phyloP scores from a whole-genome alignment of 768 basidiomycete species.

The Psilocybe subaeruginosa region DNA sequence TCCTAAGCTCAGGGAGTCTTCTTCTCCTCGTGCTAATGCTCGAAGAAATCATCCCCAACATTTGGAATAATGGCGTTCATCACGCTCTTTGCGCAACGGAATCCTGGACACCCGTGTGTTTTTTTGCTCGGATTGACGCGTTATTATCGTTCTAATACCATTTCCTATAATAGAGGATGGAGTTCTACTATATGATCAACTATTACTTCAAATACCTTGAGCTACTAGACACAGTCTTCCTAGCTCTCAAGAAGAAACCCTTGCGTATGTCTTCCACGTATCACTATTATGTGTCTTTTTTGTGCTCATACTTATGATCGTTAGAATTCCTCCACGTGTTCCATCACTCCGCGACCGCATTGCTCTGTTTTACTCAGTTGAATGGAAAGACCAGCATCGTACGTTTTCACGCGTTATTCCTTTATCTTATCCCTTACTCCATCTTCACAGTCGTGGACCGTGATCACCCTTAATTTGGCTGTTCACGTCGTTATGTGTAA shows the following conservation, averaged over 20 bases:
- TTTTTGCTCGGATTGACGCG: constrained; percentile 13
- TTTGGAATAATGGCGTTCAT: constrained; percentile 72
- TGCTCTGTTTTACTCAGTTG: constrained; percentile 93
- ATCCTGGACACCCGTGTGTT: constrained; percentile 88
- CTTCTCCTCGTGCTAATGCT: constrained; percentile 86
- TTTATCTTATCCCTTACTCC: constrained; percentile 3
- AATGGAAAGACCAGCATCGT: constrained; percentile 95
- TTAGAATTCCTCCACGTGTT: constrained; percentile 97
- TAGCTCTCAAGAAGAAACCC: constrained; percentile 98
- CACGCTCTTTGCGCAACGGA: constrained; percentile 73
- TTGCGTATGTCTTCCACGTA: constrained; percentile 60
- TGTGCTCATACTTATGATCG: constrained; percentile 12
- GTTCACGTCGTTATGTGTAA: constrained; percentile 99
- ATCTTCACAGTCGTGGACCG: constrained; percentile 84
- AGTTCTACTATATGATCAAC: constrained; percentile 99
- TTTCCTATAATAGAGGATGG: constrained; percentile 62
- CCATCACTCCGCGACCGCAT: constrained; percentile 97
- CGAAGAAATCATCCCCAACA: constrained; percentile 87
- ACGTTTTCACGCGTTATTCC: constrained; percentile 31
- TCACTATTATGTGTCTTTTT: neutral
- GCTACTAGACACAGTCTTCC: constrained; percentile 94
- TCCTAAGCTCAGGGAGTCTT: constrained; percentile 84
- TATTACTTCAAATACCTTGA: constrained; percentile 99
- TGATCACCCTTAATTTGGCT: constrained; percentile 85
- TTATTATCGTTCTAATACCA: constrained; percentile 8